Percentiles rank a stretch among this genome's conserved stretches.
Conservation (phyloP, 768 basidiomycete genomes). For the Mycena galopus region DNA sequence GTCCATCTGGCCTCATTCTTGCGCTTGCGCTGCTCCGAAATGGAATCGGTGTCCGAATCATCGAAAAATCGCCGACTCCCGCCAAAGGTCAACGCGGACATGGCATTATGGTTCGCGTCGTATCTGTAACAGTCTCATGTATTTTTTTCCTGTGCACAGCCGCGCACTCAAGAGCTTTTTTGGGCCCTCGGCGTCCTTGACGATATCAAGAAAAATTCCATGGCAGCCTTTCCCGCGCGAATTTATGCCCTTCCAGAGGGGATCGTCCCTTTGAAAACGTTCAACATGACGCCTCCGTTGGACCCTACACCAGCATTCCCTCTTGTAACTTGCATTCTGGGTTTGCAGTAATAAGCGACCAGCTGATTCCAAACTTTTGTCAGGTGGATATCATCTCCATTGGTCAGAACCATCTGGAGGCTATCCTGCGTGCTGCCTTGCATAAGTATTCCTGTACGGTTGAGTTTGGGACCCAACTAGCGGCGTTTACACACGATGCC, state of each 20-base stretch:
- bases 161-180: constrained; percentile 43
- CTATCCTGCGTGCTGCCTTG: constrained; percentile 37
- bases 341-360: not conserved
- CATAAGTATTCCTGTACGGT: constrained; percentile 37
- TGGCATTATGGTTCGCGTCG: constrained; percentile 16
- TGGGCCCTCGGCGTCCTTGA: constrained; percentile 39
- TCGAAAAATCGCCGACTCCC: constrained; percentile 47
- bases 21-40: constrained; percentile 40
- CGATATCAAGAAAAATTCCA: constrained; percentile 21
- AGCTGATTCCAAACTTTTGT: not conserved
- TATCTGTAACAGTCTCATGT: not conserved
- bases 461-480: constrained; percentile 37
- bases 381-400: constrained; percentile 25
- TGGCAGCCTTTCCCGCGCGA: constrained; percentile 11
- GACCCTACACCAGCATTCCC: constrained; percentile 38
- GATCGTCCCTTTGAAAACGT: constrained; percentile 1
- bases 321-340: constrained; percentile 19
- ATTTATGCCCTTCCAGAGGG: constrained; percentile 28
- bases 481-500: constrained; percentile 34
- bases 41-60: constrained; percentile 51
- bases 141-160: constrained; percentile 23
- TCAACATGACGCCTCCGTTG: constrained; percentile 13
- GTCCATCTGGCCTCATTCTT: constrained; percentile 30
- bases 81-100: constrained; percentile 36
- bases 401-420: constrained; percentile 38